Conservation (phyloP, 1,139 yeast genomes). For the Wickerhamomyces sp. region DNA sequence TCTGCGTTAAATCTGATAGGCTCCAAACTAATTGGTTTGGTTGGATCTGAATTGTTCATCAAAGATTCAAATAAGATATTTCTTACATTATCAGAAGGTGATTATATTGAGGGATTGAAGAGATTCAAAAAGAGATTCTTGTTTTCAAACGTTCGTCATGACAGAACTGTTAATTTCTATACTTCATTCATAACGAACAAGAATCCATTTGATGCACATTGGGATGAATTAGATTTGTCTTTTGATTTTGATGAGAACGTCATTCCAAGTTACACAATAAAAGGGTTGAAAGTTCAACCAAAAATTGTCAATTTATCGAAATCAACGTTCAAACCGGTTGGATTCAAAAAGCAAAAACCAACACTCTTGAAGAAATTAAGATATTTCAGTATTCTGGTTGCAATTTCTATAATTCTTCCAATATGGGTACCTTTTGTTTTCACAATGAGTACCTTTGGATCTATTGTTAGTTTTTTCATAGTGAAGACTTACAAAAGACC, state of each 20-base stretch:
- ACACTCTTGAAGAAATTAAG: slow-evolving; percentile 25
- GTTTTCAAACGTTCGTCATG: slow-evolving; percentile 75
- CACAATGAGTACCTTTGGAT: slow-evolving; percentile 36
- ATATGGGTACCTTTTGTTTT: slow-evolving; percentile 51
- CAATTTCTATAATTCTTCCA: slow-evolving; percentile 40
- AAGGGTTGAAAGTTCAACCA: slow-evolving; percentile 36
- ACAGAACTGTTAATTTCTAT: slow-evolving; percentile 57
- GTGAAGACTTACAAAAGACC: slow-evolving; percentile 17
- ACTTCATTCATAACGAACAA: slow-evolving; percentile 44
- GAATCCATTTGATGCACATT: slow-evolving; percentile 40
- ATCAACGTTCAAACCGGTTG: slow-evolving; percentile 22
- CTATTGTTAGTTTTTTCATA: slow-evolving; percentile 23
- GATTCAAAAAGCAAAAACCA: slow-evolving; percentile 5
- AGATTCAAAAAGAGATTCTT: slow-evolving; percentile 53
- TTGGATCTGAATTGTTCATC: slow-evolving; percentile 72
- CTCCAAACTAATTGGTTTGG: slow-evolving; percentile 57
- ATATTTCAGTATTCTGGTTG: slow-evolving; percentile 29
- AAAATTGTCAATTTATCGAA: slow-evolving; percentile 50
- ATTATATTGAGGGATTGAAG: slow-evolving; percentile 50
- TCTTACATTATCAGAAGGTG: slow-evolving; percentile 45
- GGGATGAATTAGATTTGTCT: slow-evolving; percentile 27
- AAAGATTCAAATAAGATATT: slow-evolving; percentile 42
- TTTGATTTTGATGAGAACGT: slow-evolving; percentile 18
- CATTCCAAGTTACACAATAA: slow-evolving; percentile 15
- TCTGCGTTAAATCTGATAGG: slow-evolving; percentile 55